Conservation (phyloP, 2,329 filamentous ascomycete species). For the Trichoderma sp. region DNA sequence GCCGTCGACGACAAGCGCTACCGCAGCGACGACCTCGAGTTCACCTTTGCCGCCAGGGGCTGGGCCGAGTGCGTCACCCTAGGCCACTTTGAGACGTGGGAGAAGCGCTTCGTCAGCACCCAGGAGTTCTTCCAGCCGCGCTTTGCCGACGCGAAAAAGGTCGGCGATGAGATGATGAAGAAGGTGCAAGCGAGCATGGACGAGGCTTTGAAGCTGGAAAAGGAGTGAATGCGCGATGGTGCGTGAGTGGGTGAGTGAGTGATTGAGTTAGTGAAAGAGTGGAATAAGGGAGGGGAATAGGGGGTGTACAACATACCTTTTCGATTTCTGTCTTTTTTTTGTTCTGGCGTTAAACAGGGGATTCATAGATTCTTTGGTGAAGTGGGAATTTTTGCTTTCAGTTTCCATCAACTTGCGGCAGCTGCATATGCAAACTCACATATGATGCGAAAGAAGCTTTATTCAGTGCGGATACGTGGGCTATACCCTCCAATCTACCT, state of each 20-base stretch:
- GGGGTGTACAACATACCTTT: background rate
- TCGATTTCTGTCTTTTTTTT: background rate
- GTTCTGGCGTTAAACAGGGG: background rate
- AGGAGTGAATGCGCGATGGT: background rate
- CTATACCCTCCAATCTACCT: background rate
- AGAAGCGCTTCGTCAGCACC: constrained; percentile 86
- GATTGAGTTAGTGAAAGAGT: background rate
- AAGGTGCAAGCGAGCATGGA: constrained; percentile 82
- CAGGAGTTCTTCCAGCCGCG: constrained; percentile 89
- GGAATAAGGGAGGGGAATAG: background rate
- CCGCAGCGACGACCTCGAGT: constrained; percentile 93
- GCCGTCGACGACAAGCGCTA: constrained; percentile 90
- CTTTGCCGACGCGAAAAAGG: constrained; percentile 80
- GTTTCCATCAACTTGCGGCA: background rate
- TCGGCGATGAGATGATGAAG: constrained; percentile 97
- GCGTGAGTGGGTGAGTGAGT: background rate
- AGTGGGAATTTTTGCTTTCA: background rate
- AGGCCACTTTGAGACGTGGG: constrained; percentile 90
- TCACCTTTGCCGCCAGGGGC: constrained; percentile 92
- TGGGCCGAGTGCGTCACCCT: constrained; percentile 94
- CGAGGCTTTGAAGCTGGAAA: constrained; percentile 34
- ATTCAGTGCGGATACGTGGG: background rate
- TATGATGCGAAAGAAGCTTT: background rate
- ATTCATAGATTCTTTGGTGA: background rate
- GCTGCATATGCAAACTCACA: background rate